Evolutionary conservation across 176 grass and related monocot species (phyloP), one percentile per base, ranked within the genome.

Genomic region (bread wheat (Triticum aestivum)): DNA sequence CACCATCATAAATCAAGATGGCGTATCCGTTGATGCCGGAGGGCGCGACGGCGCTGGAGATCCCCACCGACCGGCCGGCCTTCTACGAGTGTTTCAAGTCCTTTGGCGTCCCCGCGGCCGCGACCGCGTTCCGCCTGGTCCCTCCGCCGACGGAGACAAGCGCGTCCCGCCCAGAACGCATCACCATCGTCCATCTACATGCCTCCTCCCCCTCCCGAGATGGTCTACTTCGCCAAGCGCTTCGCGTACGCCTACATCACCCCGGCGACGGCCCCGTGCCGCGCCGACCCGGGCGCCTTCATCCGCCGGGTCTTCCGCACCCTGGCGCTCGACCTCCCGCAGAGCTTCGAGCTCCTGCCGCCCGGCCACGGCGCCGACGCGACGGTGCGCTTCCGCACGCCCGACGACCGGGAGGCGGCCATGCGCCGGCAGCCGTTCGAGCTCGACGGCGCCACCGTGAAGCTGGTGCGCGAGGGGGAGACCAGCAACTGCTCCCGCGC

Each of bases 191-290:
- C 24, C 24, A 24, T 82, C 29, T 70, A 70, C 65, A 12, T 82
- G 69, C 69, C 69, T 6, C 42, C 45, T 2, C 18, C 65, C 6
- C 0, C 29, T 49, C 65, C 80, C 5, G 80, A 82, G 44, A 69
- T 69, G 65, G 20, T 3, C 6, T 26, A 70, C 65, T 56, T 24
- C 30, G 65, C 6, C 1, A 47, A 68, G 65, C 34, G 80, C 80
- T 70, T 70, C 80, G 80, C 80, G 11, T 56, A 82, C 65, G 80
- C 80, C 1, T 82, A 82, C 80, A 70, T 82, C 81, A 39, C 49
- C 42, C 66, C 81, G 12, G 13, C 12, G 2, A 23, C 2, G 21
- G 81, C 49, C 21, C 45, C 81, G 81, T 59, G 49, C 49, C 51
- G 69, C 32, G 66, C 81, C 47, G 20, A 59, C 67, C 49, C 66